Base-by-base conservation (phyloP, 1,284 basidiomycete species). In the Cryptococcus deneoformans region DNA sequence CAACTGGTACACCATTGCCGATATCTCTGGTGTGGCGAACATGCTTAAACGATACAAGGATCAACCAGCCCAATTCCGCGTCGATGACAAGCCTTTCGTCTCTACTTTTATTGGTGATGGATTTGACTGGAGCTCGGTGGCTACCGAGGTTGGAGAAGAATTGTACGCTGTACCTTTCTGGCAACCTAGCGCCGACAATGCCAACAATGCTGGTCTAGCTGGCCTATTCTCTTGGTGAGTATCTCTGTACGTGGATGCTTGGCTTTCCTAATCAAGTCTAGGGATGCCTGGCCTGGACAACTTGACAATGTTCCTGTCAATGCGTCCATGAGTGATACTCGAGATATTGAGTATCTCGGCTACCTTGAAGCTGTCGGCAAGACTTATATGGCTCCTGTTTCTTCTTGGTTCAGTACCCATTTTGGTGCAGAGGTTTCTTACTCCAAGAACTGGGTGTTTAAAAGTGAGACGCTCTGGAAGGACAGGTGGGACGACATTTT, bases 391-490 rank as follows among this genome's bases (percentile, higher is more conserved):
- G 74, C 75, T 1, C 72, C 73, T 1, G 70, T 76, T 7, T 72
- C 71, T 8, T 68, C 72, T 9, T 77, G 76, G 76, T 79, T 77
- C 72, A 72, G 65, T 50, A 76, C 77, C 7, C 77, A 79, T 62
- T 77, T 75, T 52, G 72, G 71, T 36, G 56, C 62, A 24, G 71
- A 77, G 42, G 71, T 73, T 3, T 55, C 72, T 5, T 79, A 74
- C 60, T 52, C 64, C 43, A 79, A 79, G 60, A 79, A 79, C 67
- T 77, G 67, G 66, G 44, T 77, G 34, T 79, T 77, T 69, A 70
- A 74, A 59, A 67, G 69, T 14, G 77, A 79, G 56, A 62, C 62
- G 5, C 67, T 78, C 1, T 77, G 76, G 75, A 68, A 72, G 56
- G 64, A 70, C 52, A 63, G 77, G 45, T 79, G 77, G 77, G 66